Conservation (phyloP, 257 asterid genomes). For the Coffea canephora region DNA sequence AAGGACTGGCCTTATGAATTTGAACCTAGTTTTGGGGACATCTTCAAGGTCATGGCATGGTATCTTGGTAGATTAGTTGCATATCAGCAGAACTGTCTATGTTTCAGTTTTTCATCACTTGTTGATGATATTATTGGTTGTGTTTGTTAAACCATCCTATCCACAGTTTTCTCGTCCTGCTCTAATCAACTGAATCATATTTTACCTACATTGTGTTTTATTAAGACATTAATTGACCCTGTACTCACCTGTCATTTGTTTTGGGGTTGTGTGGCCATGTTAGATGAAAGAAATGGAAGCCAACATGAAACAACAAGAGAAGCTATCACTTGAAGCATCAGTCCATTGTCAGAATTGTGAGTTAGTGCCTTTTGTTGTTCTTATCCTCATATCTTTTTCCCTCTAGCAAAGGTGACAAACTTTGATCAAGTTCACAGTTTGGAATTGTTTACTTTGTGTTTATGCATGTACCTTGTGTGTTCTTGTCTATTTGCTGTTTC, state of each 20-base stretch:
- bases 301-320: slow-evolving; percentile 63
- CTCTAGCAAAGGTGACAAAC: not conserved
- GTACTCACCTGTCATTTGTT: slow-evolving; percentile 12
- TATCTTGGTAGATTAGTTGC: not conserved
- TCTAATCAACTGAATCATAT: not conserved
- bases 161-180: slow-evolving; percentile 2
- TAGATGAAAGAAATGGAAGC: slow-evolving; percentile 89
- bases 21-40: too few relatives aligned
- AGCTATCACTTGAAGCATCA: slow-evolving; percentile 63
- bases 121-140: not conserved
- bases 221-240: slow-evolving; percentile 3
- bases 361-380: slow-evolving; percentile 28
- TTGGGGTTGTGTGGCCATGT: slow-evolving; percentile 14
- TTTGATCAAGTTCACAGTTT: not conserved
- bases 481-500: not conserved
- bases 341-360: slow-evolving; percentile 48
- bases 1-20: too few relatives aligned
- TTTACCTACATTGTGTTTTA: not conserved
- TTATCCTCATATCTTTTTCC: not conserved
- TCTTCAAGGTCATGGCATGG: too few relatives aligned
- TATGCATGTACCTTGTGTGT: not conserved
- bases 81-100: not conserved
- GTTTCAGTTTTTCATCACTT: not conserved
- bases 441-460: not conserved
- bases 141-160: not conserved